These are phyloP conservation scores for Juncus effusus DNA, from an alignment of 176 grass and related monocot genomes.

Conservation along the genomic window DNA sequence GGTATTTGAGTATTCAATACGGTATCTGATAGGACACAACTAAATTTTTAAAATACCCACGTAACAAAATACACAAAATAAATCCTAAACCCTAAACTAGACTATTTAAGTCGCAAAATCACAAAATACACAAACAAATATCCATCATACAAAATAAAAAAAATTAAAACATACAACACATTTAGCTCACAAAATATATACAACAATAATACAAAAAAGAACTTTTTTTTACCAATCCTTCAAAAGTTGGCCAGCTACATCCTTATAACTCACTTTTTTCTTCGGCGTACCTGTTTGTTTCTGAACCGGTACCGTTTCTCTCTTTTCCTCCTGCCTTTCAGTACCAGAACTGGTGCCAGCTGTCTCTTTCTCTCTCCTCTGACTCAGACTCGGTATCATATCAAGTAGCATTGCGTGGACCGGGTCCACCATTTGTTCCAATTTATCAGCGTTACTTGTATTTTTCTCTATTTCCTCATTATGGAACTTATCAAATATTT, in stretches of 20 bases:
- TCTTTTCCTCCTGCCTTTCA: constrained; percentile 6
- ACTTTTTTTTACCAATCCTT: constrained; percentile 61
- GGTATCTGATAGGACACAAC: no score
- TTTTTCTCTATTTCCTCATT: constrained; percentile 29
- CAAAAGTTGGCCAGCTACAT: constrained; percentile 61
- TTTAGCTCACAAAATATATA: background rate
- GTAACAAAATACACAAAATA: no score
- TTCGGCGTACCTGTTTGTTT: constrained; percentile 37
- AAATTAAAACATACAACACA: no score
- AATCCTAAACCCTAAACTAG: no score
- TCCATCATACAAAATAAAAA: no score
- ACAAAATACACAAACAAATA: no score
- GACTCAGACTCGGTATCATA: constrained; percentile 67
- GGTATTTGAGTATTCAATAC: no score
- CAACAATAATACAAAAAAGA: background rate
- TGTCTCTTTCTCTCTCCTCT: constrained; percentile 26
- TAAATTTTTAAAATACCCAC: no score
- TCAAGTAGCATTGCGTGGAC: constrained; percentile 83
- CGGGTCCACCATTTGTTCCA: constrained; percentile 78
- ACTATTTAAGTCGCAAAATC: no score
- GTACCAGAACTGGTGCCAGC: constrained; percentile 5
- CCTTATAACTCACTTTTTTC: constrained; percentile 94
- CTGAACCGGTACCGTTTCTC: constrained; percentile 13
- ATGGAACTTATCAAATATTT: constrained; percentile 23
- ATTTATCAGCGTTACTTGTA: constrained; percentile 33